Evolutionary conservation across 768 basidiomycete genomes (phyloP), one percentile per base, ranked within the genome.

Genomic region (Phylloporus sp.): DNA sequence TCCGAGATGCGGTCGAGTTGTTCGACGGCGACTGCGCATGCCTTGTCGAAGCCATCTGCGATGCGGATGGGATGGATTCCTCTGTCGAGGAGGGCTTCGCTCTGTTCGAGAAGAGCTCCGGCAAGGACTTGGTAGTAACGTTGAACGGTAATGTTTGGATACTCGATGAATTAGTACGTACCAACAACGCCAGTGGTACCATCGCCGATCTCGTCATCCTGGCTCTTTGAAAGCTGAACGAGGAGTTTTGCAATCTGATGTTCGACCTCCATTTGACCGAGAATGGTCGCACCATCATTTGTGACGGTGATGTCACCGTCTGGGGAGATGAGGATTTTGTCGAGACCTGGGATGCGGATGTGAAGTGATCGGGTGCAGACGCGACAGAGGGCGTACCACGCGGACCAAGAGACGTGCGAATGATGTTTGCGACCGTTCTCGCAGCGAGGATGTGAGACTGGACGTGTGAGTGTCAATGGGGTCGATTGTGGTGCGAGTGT

Each of bases 241-340:
- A 99, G 79, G 36, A 99, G 79, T 70, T 96, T 99, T 49, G 96
- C 96, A 61, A 99, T 95, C 72, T 95, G 95, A 65, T 99, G 95
- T 61, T 98, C 95, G 42, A 98, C 94, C 67, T 96, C 91, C 93
- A 99, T 97, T 73, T 97, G 95, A 20, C 92, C 82, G 46, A 99
- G 75, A 57, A 99, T 99, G 20, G 96, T 99, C 6, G 96, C 96
- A 40, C 96, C 96, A 69, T 99, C 96, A 69, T 99, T 99, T 13
- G 96, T 98, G 29, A 98, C 95, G 26, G 94, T 98, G 61, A 99
- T 98, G 60, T 99, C 96, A 39, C 96, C 96, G 73, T 98, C 96
- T 18, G 94, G 85, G 23, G 90, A 91, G 56, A 93, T 91, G 58
- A 93, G 78, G 60, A 93, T 91, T 78, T 93, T 93, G 75, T 93